Conservation (phyloP, 2,329 filamentous ascomycete species). For the Lecanoromycetidae sp. region DNA sequence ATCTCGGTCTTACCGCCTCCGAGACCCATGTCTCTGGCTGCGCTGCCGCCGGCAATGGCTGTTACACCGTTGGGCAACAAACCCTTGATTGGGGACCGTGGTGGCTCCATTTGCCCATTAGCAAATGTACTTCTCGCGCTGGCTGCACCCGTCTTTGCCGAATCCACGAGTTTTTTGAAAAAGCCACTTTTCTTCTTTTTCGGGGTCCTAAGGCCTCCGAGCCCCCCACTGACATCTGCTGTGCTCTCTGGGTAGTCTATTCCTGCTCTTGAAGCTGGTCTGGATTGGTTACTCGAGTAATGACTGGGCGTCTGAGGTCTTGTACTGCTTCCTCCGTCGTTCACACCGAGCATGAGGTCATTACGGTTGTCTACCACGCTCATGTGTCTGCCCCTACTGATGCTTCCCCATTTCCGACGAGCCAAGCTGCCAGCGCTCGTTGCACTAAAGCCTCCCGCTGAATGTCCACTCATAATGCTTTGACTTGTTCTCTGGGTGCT, state of each 20-base stretch:
- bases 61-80: slow-evolving; percentile 37
- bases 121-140: slow-evolving; percentile 78
- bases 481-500: slow-evolving; percentile 68
- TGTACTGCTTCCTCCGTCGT: slow-evolving; percentile 20
- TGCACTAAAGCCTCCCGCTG: slow-evolving; percentile 80
- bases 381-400: slow-evolving; percentile 31
- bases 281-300: slow-evolving; percentile 70
- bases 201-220: slow-evolving; percentile 66
- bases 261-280: slow-evolving; percentile 49
- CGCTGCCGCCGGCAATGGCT: slow-evolving; percentile 44
- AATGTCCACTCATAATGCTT: slow-evolving; percentile 87
- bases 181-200: slow-evolving; percentile 77
- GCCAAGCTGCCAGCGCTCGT: slow-evolving; percentile 92
- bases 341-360: slow-evolving; percentile 29
- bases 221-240: slow-evolving; percentile 53
- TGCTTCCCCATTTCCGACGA: slow-evolving; percentile 46
- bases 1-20: slow-evolving; percentile 36
- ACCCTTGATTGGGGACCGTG: slow-evolving; percentile 37
- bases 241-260: slow-evolving; percentile 45
- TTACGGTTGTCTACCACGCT: slow-evolving; percentile 32
- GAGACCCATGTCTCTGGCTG: slow-evolving; percentile 59
- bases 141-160: slow-evolving; percentile 85
- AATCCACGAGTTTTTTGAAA: slow-evolving; percentile 90
- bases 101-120: slow-evolving; percentile 41
- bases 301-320: slow-evolving; percentile 54